Evolutionary conservation across 192 early-diverging fungal species (phyloP).

Genomic region (Pilaira anomala): DNA sequence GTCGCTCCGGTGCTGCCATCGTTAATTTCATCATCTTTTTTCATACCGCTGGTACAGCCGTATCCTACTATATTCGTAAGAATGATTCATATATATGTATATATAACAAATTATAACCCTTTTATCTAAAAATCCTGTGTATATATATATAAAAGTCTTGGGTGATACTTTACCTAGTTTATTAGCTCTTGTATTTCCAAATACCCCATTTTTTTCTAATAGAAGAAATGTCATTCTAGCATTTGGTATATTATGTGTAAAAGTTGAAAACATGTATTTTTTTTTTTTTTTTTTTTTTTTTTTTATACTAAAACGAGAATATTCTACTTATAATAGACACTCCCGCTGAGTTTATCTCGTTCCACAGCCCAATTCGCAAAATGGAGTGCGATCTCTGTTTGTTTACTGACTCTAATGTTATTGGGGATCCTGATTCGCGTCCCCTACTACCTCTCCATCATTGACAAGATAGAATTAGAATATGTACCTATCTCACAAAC

Average conservation of each 20-base stretch:
- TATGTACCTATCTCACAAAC: slow-evolving; percentile 29
- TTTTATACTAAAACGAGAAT: neutral
- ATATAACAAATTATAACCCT: too few species aligned
- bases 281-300: too few species aligned
- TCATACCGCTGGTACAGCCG: slow-evolving; percentile 36
- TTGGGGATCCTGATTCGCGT: slow-evolving; percentile 53
- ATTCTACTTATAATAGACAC: slow-evolving; percentile 34
- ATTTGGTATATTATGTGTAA: slow-evolving; percentile 26
- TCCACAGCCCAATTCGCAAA: slow-evolving; percentile 55
- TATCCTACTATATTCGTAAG: slow-evolving; percentile 24
- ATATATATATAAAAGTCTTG: slow-evolving; percentile 29
- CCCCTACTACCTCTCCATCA: slow-evolving; percentile 41
- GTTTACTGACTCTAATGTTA: slow-evolving; percentile 59
- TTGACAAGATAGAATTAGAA: slow-evolving; percentile 11
- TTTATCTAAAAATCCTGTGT: neutral
- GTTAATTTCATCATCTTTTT: slow-evolving; percentile 56
- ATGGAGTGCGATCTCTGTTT: slow-evolving; percentile 54
- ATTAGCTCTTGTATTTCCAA: slow-evolving; percentile 27
- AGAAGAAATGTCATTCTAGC: slow-evolving; percentile 36
- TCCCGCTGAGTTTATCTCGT: slow-evolving; percentile 60
- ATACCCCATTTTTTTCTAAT: slow-evolving; percentile 19
- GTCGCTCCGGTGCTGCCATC: slow-evolving; percentile 45
- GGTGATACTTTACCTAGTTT: slow-evolving; percentile 47
- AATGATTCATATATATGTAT: neutral
- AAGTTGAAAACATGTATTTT: too few species aligned